Evolutionary conservation across 805 yeast genomes (phyloP), one percentile per base, ranked within the genome.

Genomic region (Saccharomycopsis sp.): DNA sequence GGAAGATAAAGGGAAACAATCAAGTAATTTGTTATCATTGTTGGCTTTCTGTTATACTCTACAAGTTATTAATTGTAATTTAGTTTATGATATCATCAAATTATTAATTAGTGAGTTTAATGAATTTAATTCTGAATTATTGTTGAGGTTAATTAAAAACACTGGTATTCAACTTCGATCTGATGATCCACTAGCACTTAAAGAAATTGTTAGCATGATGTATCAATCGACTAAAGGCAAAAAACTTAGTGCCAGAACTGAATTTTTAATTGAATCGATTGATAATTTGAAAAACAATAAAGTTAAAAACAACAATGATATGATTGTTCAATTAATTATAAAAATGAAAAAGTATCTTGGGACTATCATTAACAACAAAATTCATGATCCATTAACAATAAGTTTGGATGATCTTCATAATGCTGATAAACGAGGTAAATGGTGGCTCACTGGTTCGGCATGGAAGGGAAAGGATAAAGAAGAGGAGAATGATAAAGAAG

Each of bases 371-470:
- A 61, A 70, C 14, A 64, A 65, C 31, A 72, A 72, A 36, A 59
- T 63, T 22, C 64, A 67, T 31, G 97, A 93, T 44, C 85, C 98
- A 1, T 70, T 93, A 21, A 87, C 85, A 53, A 97, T 93, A 0
- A 67, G 85, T 2, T 66, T 90, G 17, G 80, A 77, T 38, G 99
- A 93, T 64, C 87, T 93, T 46, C 77, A 75, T 40, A 77, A 75
- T 50, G 72, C 86, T 20, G 85, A 81, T 11, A 75, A 81, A 1
- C 77, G 79, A 52, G 99, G 99, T 46, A 93, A 90, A 63, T 93
- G 99, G 99, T 93, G 99, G 99, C 69, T 93, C 26, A 90, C 93
- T 24, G 99, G 99, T 40, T 85, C 97, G 1, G 96, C 98, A 0
- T 93, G 97, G 96, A 85, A 79, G 56, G 96, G 96, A 2, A 65